Evolutionary conservation across 2,329 filamentous ascomycete species (phyloP).

Genomic region (Hymenoscyphus scutula): DNA sequence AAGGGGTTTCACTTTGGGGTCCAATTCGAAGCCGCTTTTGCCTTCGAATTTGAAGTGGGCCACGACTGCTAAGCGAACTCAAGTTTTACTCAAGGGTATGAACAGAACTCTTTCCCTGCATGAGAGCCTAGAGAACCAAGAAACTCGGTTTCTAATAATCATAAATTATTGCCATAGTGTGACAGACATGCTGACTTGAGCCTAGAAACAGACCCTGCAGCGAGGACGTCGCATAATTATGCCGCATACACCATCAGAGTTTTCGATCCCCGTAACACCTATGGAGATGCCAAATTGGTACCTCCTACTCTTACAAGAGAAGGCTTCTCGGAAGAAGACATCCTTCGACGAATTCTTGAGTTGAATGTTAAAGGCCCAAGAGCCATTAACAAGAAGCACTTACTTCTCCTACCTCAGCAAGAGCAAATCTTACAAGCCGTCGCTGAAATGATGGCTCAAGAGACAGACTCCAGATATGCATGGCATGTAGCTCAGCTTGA

Average conservation of each 20-base stretch:
- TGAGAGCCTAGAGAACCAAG: background rate
- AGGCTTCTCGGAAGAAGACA: conserved; percentile 10
- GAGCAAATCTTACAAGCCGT: conserved; percentile 3
- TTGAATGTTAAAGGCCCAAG: background rate
- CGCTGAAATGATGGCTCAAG: background rate
- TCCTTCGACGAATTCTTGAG: conserved; percentile 6
- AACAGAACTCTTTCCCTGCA: background rate
- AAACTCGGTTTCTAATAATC: background rate
- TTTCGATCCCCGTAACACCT: conserved; percentile 5
- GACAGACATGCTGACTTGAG: background rate
- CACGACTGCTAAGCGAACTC: background rate
- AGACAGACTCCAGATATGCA: conserved; percentile 1
- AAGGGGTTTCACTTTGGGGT: background rate
- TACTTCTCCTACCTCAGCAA: conserved; percentile 8
- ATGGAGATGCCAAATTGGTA: conserved; percentile 2
- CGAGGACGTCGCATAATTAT: background rate
- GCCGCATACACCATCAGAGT: conserved; percentile 14
- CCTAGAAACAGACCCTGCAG: background rate
- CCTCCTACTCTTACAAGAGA: conserved; percentile 6
- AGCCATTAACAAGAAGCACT: conserved; percentile 6
- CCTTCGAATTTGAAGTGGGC: background rate
- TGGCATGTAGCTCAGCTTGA: conserved; percentile 10
- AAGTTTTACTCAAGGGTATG: background rate
- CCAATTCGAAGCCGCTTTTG: background rate
- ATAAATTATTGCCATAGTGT: background rate